Base-by-base conservation (phyloP, 2,329 filamentous ascomycete species). In the Dryadomyces quercivorus region DNA sequence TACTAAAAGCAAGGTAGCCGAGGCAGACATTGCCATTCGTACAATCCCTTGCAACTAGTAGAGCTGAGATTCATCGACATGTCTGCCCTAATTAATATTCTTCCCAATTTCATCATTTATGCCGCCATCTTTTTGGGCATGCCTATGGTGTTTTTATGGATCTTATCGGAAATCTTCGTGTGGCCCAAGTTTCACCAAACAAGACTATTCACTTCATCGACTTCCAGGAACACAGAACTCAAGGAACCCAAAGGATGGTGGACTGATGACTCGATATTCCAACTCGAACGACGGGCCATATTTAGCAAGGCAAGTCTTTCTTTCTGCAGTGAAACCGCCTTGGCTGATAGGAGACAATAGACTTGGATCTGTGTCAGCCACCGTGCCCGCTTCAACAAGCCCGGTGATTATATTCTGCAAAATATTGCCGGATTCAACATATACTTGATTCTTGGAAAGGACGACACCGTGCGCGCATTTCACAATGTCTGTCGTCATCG, bases 401-500 rank as follows among this genome's bases (percentile, higher is more conserved):
- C 54, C 8, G 54, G 54, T 3, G 50, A 55, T 34, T 55, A 55
- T 16, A 6, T 55, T 44, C 10, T 50, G 16, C 22, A 22, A 3
- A 50, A 55, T 3, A 10, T 55, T 7, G 54, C 49, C 5, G 50
- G 50, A 43, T 52, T 55, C 20, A 49, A 22, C 22, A 21, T 55
- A 10, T 45, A 51, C 12, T 36, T 49, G 4, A 55, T 55, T 31
- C 49, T 52, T 2, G 50, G 54, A 20, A 52, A 55, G 18, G 54
- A 55, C 10, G 44, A 31, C 8, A 18, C 44, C 10, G 54, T 55
- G n/a, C 50, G 54, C 0, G 18, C 54, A 1, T 55, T 55, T 20
- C 54, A 55, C 26, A 55, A 55, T 18, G 43, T 55, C n/a, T 55
- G 54, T 16, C 54, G 54, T 26, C 54, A 55, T 38, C 54, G 54